Evolutionary conservation across 345 rosid genomes (phyloP).

Genomic region (Ceriops tagal): DNA sequence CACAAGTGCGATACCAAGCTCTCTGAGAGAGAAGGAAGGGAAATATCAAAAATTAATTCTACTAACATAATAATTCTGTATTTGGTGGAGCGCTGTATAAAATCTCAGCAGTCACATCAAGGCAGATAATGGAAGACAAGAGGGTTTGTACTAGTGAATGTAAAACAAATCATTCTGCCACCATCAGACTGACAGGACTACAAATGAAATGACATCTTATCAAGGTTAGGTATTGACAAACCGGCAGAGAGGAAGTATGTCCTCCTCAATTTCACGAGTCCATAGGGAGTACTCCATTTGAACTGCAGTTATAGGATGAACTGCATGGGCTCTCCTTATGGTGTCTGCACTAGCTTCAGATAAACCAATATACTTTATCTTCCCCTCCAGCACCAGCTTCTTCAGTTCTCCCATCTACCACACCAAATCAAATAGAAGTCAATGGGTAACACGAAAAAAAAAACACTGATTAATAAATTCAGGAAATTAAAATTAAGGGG

Average conservation of each 20-base stretch:
- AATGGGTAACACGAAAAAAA: too few relatives aligned
- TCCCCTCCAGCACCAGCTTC: conserved; percentile 44
- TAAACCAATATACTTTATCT: conserved; percentile 39
- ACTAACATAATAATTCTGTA: too few relatives aligned
- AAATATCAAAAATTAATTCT: too few relatives aligned
- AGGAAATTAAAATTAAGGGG: too few relatives aligned
- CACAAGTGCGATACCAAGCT: conserved; percentile 38
- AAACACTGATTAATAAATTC: too few relatives aligned
- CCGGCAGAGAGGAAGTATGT: conserved; percentile 42
- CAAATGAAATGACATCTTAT: neutral
- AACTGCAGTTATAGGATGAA: conserved; percentile 41
- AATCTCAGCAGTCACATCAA: too few relatives aligned
- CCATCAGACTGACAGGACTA: too few relatives aligned
- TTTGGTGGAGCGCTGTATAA: too few relatives aligned
- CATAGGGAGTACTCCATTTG: conserved; percentile 47
- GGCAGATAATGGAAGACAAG: too few relatives aligned
- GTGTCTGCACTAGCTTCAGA: conserved; percentile 38
- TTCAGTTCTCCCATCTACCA: conserved; percentile 41
- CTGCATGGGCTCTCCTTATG: conserved; percentile 41
- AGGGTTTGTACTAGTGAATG: too few relatives aligned
- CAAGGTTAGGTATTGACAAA: neutral
- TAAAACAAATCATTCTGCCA: too few relatives aligned
- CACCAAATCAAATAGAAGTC: neutral
- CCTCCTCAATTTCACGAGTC: conserved; percentile 38
- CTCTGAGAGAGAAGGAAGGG: conserved; percentile 16